Evolutionary conservation across 2,329 filamentous ascomycete species (phyloP).

Genomic region (Calonectria henricotiae): DNA sequence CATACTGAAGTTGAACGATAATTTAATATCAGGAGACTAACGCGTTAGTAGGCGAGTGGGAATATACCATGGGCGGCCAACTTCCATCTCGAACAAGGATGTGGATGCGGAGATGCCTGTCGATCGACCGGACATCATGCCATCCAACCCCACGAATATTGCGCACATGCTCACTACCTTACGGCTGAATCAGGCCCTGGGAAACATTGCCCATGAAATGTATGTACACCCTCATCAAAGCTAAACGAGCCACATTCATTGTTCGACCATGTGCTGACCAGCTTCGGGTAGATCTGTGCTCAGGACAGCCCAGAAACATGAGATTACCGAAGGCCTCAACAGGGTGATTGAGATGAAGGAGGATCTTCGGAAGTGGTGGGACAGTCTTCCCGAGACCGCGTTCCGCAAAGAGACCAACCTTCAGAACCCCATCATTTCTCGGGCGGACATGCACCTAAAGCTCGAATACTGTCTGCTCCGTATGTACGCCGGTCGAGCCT

Average conservation of each 20-base stretch:
- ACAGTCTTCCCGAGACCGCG: slow-evolving; percentile 55
- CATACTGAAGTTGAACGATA: slow-evolving; percentile 30
- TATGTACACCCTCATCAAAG: slow-evolving; percentile 43
- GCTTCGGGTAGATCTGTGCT: slow-evolving; percentile 54
- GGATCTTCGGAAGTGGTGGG: slow-evolving; percentile 60
- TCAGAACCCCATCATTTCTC: slow-evolving; percentile 60
- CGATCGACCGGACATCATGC: slow-evolving; percentile 63
- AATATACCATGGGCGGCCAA: slow-evolving; percentile 71
- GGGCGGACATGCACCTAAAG: slow-evolving; percentile 67
- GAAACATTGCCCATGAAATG: slow-evolving; percentile 61
- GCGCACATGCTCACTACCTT: slow-evolving; percentile 65
- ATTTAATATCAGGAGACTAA: slow-evolving; percentile 35
- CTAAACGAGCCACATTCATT: slow-evolving; percentile 8
- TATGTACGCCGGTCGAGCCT: slow-evolving; percentile 70
- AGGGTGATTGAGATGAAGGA: slow-evolving; percentile 58
- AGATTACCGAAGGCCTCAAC: slow-evolving; percentile 55
- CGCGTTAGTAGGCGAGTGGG: slow-evolving; percentile 65
- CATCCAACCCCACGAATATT: slow-evolving; percentile 61
- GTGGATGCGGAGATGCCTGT: slow-evolving; percentile 70
- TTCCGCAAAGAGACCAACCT: slow-evolving; percentile 61
- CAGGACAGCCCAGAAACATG: slow-evolving; percentile 55
- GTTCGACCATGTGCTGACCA: slow-evolving; percentile 31
- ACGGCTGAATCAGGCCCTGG: slow-evolving; percentile 58
- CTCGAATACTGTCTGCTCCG: slow-evolving; percentile 70
- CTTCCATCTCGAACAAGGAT: slow-evolving; percentile 69